Evolutionary conservation across 148 eudicot genomes (phyloP).

Genomic region (Rhododendron ovatum): DNA sequence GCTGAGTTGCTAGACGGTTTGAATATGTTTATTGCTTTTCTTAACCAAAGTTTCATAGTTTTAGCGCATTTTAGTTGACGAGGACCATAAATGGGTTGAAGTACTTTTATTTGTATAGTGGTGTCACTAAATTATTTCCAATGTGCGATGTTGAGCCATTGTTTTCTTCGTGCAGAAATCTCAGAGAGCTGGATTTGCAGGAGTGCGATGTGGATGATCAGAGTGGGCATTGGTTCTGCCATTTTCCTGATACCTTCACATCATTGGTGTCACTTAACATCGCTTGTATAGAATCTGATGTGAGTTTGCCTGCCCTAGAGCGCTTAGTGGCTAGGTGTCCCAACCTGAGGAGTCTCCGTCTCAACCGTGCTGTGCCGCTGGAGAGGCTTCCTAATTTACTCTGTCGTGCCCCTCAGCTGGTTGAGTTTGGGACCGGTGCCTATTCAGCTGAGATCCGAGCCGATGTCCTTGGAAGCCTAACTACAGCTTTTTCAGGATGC

Average conservation of each 20-base stretch:
- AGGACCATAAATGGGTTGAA: not conserved
- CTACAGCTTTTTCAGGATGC: conserved; percentile 61
- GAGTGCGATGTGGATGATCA: conserved; percentile 91
- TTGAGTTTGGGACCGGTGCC: conserved; percentile 77
- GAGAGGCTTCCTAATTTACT: conserved; percentile 65
- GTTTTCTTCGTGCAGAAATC: conserved; percentile 41
- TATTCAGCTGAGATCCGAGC: conserved; percentile 61
- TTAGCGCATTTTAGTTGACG: not conserved
- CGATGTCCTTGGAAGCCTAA: conserved; percentile 51
- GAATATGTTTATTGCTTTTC: not conserved
- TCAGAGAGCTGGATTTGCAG: conserved; percentile 71
- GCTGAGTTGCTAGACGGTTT: not conserved
- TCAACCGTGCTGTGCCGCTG: conserved; percentile 76
- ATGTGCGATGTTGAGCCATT: not conserved
- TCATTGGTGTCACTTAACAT: conserved; percentile 81
- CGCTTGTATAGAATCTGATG: conserved; percentile 74
- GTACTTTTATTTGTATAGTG: not conserved
- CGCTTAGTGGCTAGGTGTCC: conserved; percentile 73
- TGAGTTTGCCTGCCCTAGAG: conserved; percentile 68
- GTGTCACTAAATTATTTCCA: not conserved
- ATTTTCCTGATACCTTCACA: conserved; percentile 73
- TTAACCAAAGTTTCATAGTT: not conserved
- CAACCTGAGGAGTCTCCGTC: conserved; percentile 66
- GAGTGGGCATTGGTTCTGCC: conserved; percentile 90
- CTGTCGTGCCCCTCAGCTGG: conserved; percentile 68